Conservation (phyloP, 495 filamentous ascomycete genomes). For the Neurospora hispaniola region DNA sequence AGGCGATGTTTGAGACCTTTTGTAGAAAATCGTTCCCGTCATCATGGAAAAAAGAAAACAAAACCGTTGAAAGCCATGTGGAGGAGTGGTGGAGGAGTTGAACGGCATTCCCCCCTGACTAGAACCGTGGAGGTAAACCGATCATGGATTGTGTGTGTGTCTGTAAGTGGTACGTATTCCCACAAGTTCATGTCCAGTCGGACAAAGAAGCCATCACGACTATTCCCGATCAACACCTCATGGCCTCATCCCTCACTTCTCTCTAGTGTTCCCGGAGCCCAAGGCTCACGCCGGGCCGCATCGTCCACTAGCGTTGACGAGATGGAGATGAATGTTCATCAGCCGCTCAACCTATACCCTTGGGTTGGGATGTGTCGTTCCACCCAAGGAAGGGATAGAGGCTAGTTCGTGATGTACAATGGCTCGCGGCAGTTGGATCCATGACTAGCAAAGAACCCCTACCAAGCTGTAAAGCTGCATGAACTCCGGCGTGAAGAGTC, state of each 20-base stretch:
- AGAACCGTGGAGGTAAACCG: background rate
- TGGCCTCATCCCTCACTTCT: background rate
- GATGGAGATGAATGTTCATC: background rate
- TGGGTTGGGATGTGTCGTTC: background rate
- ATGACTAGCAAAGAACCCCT: background rate
- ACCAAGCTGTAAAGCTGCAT: slow-evolving; percentile 4
- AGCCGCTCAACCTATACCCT: background rate
- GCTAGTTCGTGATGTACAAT: background rate
- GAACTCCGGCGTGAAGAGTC: background rate
- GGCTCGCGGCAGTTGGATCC: background rate
- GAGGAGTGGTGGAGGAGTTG: background rate
- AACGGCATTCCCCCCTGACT: background rate
- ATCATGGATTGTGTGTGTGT: background rate
- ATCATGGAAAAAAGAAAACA: background rate
- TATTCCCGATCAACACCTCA: background rate
- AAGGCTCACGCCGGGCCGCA: background rate
- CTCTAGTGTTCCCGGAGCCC: background rate
- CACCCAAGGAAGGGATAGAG: background rate
- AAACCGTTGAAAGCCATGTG: slow-evolving; percentile 9
- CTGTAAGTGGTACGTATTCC: background rate
- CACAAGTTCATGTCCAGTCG: background rate
- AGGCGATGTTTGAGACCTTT: slow-evolving; percentile 15
- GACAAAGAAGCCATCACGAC: background rate
- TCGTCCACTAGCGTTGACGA: background rate
- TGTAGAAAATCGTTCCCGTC: slow-evolving; percentile 16